phyloP scores from a whole-genome alignment of 2,329 filamentous ascomycete species.

The Cadophora gregata region DNA sequence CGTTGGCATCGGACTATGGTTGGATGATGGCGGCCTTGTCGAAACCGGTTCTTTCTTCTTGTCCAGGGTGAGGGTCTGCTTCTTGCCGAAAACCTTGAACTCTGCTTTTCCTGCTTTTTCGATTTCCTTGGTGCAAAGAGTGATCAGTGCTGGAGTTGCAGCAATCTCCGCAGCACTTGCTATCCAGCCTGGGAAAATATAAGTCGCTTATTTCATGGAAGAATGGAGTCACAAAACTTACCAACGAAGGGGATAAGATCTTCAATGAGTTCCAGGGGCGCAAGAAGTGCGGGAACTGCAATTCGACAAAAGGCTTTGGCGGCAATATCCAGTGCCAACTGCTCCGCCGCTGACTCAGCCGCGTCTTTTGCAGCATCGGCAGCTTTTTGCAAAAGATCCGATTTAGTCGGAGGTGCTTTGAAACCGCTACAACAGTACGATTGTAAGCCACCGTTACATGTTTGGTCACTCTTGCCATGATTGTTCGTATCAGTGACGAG shows the following conservation, averaged over 20 bases:
- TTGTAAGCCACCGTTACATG: conserved; percentile 43
- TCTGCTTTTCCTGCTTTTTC: conserved; percentile 44
- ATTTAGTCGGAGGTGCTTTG: conserved; percentile 33
- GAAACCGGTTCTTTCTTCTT: conserved; percentile 14
- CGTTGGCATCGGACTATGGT: background rate
- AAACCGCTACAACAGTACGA: conserved; percentile 45
- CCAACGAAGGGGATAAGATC: background rate
- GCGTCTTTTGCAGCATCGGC: conserved; percentile 39
- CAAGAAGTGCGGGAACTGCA: conserved; percentile 43
- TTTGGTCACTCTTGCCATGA: conserved; percentile 43
- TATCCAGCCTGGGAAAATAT: conserved; percentile 20
- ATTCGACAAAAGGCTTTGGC: conserved; percentile 46
- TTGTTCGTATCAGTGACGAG: conserved; percentile 43
- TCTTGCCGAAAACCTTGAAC: conserved; percentile 43
- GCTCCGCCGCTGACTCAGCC: conserved; percentile 40
- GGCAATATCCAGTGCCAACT: conserved; percentile 44
- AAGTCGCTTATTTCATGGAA: background rate
- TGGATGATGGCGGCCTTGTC: background rate
- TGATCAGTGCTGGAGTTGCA: conserved; percentile 43
- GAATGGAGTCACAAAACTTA: background rate
- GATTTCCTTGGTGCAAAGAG: conserved; percentile 44
- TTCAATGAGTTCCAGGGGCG: background rate
- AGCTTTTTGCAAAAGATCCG: conserved; percentile 24
- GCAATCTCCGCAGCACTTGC: conserved; percentile 30
- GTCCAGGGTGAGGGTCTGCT: conserved; percentile 36